Evolutionary conservation across 305 asterid species (phyloP), one percentile per base, ranked within the genome.

Genomic region (Salvia sclarea): DNA sequence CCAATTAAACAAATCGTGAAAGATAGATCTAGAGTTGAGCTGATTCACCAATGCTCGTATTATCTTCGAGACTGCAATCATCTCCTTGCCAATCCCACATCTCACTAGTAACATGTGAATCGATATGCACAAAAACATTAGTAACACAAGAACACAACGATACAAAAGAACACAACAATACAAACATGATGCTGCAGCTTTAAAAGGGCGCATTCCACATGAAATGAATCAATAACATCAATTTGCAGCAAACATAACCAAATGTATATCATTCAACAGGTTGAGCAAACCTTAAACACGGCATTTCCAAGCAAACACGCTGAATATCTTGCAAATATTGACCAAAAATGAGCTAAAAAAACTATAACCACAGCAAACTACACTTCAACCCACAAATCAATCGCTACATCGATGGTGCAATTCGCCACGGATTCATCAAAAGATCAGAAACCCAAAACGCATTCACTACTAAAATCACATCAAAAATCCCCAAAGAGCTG

Each of bases 81-180:
- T 78, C 77, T 56, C 80, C 77, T 75, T 74, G 81, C 95, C 95
- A 88, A 76, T 74, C 87, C 92, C 95, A 91, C 84, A 72, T 77
- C 66, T 81, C 84, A 64, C 96, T 25, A 59, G 62, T 24, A 68
- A 53, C 49, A 52, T 60, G 57, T 40, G 17, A 55, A 22, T 68
- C 10, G 35, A 61, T 16, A 56, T 16, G 45, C 63, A 56, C 64
- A 59, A 28, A 63, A 37, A 20, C 61, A 54, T 38, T n/a, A 69
- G 52, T 22, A 57, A 41, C 48, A 68, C 10, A 61, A 52, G 37
- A 25, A 35, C 6, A 56, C 43, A 18, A 24, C 4, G 25, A 44
- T 5, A 8, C 28, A 45, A n/a, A n/a, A n/a, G n/a, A n/a, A n/a
- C n/a, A n/a, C n/a, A n/a, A 64, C 16, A 1, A 31, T 50, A 30